A percentile compares a stretch with the other conserved stretches of the same genome.
Evolutionary conservation across 1,284 basidiomycete species (phyloP).

Genomic region (Tilletia indica): DNA sequence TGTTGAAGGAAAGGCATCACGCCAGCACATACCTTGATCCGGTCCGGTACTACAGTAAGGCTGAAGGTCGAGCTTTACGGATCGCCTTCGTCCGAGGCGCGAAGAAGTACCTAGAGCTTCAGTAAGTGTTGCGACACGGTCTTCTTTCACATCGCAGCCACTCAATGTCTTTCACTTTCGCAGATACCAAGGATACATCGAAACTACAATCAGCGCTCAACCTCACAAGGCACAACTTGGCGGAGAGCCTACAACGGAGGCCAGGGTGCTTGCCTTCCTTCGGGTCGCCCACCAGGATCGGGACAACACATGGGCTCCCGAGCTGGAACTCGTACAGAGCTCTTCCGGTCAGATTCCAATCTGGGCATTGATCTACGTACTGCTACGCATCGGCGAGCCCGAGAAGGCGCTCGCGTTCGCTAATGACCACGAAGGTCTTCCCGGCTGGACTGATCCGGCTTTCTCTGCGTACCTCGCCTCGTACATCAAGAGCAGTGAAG

Average conservation of each 20-base stretch:
- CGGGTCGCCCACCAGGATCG: constrained; percentile 45
- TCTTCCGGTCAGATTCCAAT: constrained; percentile 62
- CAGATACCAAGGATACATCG: constrained; percentile 70
- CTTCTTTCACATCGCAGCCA: background rate
- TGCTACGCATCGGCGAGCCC: constrained; percentile 80
- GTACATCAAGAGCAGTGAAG: constrained; percentile 82
- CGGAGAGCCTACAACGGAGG: constrained; percentile 82
- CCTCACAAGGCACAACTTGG: constrained; percentile 84
- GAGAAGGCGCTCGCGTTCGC: constrained; percentile 74
- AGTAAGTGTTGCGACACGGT: constrained; percentile 51
- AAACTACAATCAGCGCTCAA: constrained; percentile 76
- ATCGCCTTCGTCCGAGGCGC: constrained; percentile 70
- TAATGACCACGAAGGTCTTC: constrained; percentile 68
- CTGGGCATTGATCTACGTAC: constrained; percentile 89
- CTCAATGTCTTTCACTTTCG: constrained; percentile 12
- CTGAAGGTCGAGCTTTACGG: constrained; percentile 44
- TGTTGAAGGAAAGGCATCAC: constrained; percentile 59
- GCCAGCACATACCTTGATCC: constrained; percentile 58
- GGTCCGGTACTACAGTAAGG: constrained; percentile 25
- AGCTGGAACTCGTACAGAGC: constrained; percentile 43
- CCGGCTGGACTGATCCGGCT: constrained; percentile 76
- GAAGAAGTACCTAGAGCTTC: constrained; percentile 72
- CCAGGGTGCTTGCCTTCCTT: constrained; percentile 66
- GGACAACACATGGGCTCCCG: constrained; percentile 45
- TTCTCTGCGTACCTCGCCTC: constrained; percentile 82